Percentiles rank a stretch among this genome's conserved stretches.
These are phyloP conservation scores for Simplicillium sp. DNA, from an alignment of 2,329 filamentous ascomycete genomes.

Conservation along the genomic window DNA sequence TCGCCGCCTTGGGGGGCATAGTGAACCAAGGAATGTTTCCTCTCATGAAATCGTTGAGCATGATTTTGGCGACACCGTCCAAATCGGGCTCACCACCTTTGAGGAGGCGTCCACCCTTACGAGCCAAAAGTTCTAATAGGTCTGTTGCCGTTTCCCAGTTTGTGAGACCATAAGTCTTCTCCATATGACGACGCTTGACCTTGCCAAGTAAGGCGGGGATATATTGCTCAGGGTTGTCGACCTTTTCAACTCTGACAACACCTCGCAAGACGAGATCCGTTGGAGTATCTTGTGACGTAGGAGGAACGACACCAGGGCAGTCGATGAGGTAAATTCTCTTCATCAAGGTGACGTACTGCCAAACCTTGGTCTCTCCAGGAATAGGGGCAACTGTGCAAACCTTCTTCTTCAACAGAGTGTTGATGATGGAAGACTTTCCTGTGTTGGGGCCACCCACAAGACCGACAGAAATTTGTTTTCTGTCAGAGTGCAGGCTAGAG, in stretches of 20 bases:
- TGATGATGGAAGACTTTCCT: conserved; percentile 95
- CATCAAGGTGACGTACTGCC: conserved; percentile 96
- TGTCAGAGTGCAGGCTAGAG: conserved; percentile 74
- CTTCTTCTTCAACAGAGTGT: conserved; percentile 88
- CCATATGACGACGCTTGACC: conserved; percentile 80
- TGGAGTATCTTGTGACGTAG: conserved; percentile 72
- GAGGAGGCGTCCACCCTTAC: conserved; percentile 77
- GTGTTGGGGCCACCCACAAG: conserved; percentile 75
- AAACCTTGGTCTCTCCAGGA: conserved; percentile 93
- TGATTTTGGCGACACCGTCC: conserved; percentile 92
- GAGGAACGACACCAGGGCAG: conserved; percentile 91
- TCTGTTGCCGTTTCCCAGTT: conserved; percentile 68
- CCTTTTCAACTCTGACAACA: conserved; percentile 89
- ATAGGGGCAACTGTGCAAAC: conserved; percentile 91
- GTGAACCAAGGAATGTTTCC: conserved; percentile 97
- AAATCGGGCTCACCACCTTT: conserved; percentile 92
- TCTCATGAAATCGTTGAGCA: conserved; percentile 90
- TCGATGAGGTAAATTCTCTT: conserved; percentile 87
- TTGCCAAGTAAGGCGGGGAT: conserved; percentile 72
- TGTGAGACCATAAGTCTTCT: conserved; percentile 84
- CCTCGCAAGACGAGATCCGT: conserved; percentile 84
- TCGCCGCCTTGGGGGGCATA: conserved; percentile 56
- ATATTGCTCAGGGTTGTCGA: conserved; percentile 93
- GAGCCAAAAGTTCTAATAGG: conserved; percentile 77
- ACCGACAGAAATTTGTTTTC: conserved; percentile 91